Percentiles rank a stretch among this genome's conserved stretches.
Conservation (phyloP, 2,329 filamentous ascomycete genomes). For the Colletotrichum horii region DNA sequence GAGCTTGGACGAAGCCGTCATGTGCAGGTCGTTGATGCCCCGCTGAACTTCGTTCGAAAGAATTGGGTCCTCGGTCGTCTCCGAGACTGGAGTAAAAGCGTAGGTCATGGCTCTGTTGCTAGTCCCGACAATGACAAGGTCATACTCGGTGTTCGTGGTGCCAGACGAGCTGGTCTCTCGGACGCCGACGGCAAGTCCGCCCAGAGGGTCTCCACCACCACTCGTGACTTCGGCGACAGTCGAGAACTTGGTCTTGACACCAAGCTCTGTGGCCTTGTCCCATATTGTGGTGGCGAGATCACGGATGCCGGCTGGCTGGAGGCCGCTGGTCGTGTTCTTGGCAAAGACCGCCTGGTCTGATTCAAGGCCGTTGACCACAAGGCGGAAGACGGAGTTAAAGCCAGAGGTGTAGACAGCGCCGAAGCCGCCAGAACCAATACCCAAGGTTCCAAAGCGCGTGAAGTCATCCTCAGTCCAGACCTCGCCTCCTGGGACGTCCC, state of each 20-base stretch:
- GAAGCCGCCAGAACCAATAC: neutral
- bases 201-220: neutral
- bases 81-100: neutral
- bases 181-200: neutral
- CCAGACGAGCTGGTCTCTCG: neutral
- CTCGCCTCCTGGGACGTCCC: neutral
- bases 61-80: neutral
- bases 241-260: neutral
- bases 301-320: neutral
- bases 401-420: neutral
- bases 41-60: neutral
- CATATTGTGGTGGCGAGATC: neutral
- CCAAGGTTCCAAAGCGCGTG: neutral
- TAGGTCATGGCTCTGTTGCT: neutral
- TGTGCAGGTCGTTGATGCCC: neutral
- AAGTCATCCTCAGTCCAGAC: neutral
- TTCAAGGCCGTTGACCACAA: neutral
- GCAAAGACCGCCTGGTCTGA: neutral
- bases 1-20: neutral
- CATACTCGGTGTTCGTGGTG: neutral
- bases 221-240: neutral
- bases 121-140: neutral
- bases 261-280: neutral
- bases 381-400: neutral
- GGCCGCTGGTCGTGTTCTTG: neutral